These are phyloP conservation scores for Fusarium phyllophilum DNA, from an alignment of 2,329 filamentous ascomycete species.

Conservation along the genomic window DNA sequence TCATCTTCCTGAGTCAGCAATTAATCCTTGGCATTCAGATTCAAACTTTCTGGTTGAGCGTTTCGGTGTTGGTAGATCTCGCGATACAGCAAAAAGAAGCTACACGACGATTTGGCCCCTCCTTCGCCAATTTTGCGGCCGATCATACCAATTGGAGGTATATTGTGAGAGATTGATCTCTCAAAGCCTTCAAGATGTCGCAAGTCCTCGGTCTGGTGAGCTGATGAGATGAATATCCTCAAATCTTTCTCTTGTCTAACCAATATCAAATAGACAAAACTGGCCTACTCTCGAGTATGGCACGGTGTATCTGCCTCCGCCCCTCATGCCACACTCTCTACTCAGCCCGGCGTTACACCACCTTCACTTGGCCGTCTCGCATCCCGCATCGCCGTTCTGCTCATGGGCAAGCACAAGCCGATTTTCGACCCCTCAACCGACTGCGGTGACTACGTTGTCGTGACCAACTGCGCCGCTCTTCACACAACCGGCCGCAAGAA, in stretches of 20 bases:
- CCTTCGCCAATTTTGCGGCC: slow-evolving; percentile 16
- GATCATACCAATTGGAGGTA: slow-evolving; percentile 16
- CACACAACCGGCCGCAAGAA: slow-evolving; percentile 92
- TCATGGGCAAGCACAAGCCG: slow-evolving; percentile 99
- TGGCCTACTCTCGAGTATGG: slow-evolving; percentile 97
- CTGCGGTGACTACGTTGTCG: slow-evolving; percentile 98
- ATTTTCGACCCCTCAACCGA: slow-evolving; percentile 97
- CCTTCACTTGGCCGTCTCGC: slow-evolving; percentile 92
- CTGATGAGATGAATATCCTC: slow-evolving; percentile 11
- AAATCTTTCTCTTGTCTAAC: slow-evolving; percentile 21
- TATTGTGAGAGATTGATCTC: slow-evolving; percentile 35
- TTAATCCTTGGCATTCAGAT: slow-evolving; percentile 35
- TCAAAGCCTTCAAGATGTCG: slow-evolving; percentile 68
- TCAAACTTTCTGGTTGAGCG: slow-evolving; percentile 42
- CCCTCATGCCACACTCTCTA: slow-evolving; percentile 70
- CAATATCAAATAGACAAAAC: slow-evolving; percentile 74
- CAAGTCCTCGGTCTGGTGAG: slow-evolving; percentile 80
- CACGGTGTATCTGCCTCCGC: slow-evolving; percentile 81
- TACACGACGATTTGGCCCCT: slow-evolving; percentile 24
- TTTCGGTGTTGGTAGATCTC: slow-evolving; percentile 24
- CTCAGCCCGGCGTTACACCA: slow-evolving; percentile 65
- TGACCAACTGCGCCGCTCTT: slow-evolving; percentile 86
- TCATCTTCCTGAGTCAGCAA: slow-evolving; percentile 40
- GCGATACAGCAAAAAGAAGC: slow-evolving; percentile 35
- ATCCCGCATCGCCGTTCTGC: slow-evolving; percentile 82